Evolutionary conservation across 2,329 filamentous ascomycete species (phyloP).

Genomic region (Pseudogymnoascus sp.): DNA sequence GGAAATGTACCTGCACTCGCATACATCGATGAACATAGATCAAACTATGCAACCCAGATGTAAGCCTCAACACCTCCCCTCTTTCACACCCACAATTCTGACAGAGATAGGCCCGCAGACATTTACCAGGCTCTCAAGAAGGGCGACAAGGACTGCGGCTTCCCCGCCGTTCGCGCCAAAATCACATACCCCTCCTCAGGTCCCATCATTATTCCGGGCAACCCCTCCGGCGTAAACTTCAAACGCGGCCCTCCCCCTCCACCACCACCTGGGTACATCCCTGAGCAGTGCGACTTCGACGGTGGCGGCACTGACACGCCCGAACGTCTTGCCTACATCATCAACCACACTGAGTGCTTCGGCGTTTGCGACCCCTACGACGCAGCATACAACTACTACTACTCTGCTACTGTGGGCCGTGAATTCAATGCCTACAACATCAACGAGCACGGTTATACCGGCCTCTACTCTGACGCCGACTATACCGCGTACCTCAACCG

Average conservation of each 20-base stretch:
- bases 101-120: neutral
- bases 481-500: constrained; percentile 51
- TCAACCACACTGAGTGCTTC: constrained; percentile 2
- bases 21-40: neutral
- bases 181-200: constrained; percentile 10
- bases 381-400: neutral
- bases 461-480: constrained; percentile 39
- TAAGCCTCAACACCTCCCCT: neutral
- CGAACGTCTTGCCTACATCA: neutral
- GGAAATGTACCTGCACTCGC: neutral
- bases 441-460: constrained; percentile 28
- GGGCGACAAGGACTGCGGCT: constrained; percentile 8
- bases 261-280: neutral
- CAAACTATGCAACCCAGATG: neutral
- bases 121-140: neutral
- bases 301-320: constrained; percentile 3
- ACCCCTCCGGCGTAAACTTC: neutral
- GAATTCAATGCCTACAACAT: constrained; percentile 52
- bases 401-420: neutral
- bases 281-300: neutral
- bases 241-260: neutral
- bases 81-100: neutral
- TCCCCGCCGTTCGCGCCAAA: neutral
- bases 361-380: constrained; percentile 7
- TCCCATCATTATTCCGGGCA: constrained; percentile 6